Base-by-base conservation (phyloP, 1,139 yeast species). In the Suhomyces bribrorum region DNA sequence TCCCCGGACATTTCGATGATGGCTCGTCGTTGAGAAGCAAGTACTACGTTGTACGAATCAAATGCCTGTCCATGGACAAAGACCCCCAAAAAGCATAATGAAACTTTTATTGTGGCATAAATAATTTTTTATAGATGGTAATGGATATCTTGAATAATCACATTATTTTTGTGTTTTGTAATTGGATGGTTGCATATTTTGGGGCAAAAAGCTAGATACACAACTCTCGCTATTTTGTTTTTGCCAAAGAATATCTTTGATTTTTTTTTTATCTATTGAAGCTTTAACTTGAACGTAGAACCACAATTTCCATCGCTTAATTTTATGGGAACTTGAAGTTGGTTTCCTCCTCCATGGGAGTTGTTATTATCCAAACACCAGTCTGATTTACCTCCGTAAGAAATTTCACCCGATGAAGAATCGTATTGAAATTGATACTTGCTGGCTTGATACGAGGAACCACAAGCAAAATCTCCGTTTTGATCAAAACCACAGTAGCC, bases 401-500 rank as follows among this genome's bases (percentile, higher is more conserved):
- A 73, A 13, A 88, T 52, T 20, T 57, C 65, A 26, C 67, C 71
- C 3, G 71, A 69, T 33, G 62, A 57, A 20, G 64, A 64, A 48
- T 81, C 78, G 47, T 65, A 73, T 14, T 66, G 73, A 53, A 82
- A 81, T 49, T 81, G 86, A 51, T 66, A 71, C 34, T 79, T 71
- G 15, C 53, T 53, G 17, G 54, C 64, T 46, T 40, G 63, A 44
- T 55, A 55, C 5, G 53, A 47, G 9, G 59, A 46, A 32, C 63
- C 63, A 50, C 77, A 72, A 12, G 54, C 57, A 31, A 72, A 59
- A 25, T 61, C 59, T 8, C 63, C 62, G 27, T 49, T 40, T 13
- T 49, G 46, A 38, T 64, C 61, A 13, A 88, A 59, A 5, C 83
- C 83, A 64, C 97, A 89, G 43, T 72, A 75, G 0, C 96, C 96